Percentiles rank a stretch among this genome's conserved stretches.
Conservation (phyloP, 768 basidiomycete genomes). For the Amyloporia xantha region DNA sequence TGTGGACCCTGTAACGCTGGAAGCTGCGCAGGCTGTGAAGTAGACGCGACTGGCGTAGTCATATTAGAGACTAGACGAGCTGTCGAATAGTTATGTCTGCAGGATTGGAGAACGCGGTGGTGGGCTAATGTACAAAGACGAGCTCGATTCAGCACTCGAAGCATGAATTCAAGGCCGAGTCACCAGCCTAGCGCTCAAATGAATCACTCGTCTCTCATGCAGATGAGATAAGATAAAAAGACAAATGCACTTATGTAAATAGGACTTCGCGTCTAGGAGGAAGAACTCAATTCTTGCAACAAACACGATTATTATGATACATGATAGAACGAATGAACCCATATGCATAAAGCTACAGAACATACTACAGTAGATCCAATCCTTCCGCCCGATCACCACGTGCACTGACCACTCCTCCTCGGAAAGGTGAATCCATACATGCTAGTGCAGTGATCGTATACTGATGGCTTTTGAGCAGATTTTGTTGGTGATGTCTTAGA, state of each 20-base stretch:
- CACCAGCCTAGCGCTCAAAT: too few relatives aligned
- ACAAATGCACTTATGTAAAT: too few relatives aligned
- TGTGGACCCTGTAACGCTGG: slow-evolving; percentile 41
- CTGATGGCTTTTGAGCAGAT: slow-evolving; percentile 79
- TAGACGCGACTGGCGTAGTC: slow-evolving; percentile 49
- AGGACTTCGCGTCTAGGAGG: too few relatives aligned
- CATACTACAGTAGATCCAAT: slow-evolving; percentile 18
- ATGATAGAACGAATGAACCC: too few relatives aligned
- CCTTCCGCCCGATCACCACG: slow-evolving; percentile 79
- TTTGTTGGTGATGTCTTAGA: slow-evolving; percentile 80
- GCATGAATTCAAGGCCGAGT: slow-evolving; percentile 2
- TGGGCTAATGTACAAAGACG: background rate
- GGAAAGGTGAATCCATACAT: slow-evolving; percentile 88
- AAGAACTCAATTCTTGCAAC: too few relatives aligned
- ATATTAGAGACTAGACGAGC: slow-evolving; percentile 35
- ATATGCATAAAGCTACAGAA: too few relatives aligned
- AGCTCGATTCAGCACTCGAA: slow-evolving; percentile 4
- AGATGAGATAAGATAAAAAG: too few relatives aligned
- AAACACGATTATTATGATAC: too few relatives aligned
- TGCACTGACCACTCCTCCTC: slow-evolving; percentile 82
- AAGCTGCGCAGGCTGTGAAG: slow-evolving; percentile 44
- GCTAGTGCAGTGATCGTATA: slow-evolving; percentile 83
- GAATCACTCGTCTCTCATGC: too few relatives aligned
- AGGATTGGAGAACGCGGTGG: too few relatives aligned
- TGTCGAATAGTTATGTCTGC: background rate